Conservation (phyloP, 129 eudicot genomes). For the Helichrysum umbraculigerum region DNA sequence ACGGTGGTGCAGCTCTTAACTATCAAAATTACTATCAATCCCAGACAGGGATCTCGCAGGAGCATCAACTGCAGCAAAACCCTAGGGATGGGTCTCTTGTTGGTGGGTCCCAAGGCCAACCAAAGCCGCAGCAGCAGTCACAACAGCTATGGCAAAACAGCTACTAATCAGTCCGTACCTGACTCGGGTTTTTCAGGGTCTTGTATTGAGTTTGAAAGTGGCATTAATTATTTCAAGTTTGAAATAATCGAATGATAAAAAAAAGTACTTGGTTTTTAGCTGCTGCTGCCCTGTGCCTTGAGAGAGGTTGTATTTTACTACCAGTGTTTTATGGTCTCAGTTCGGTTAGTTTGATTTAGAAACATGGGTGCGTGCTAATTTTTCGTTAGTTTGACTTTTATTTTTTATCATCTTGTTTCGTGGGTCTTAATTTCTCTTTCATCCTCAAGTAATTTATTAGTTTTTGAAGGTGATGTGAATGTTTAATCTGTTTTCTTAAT, state of each 20-base stretch:
- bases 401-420: not conserved
- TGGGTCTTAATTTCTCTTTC: not conserved
- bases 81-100: constrained; percentile 65
- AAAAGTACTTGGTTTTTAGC: constrained; percentile 25
- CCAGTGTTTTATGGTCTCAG: constrained; percentile 33
- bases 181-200: constrained; percentile 68
- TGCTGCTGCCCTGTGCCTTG: constrained; percentile 65
- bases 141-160: constrained; percentile 82
- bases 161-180: constrained; percentile 51
- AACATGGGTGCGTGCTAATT: constrained; percentile 53
- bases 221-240: constrained; percentile 40
- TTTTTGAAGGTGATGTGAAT: constrained; percentile 17
- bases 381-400: constrained; percentile 40
- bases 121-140: constrained; percentile 84
- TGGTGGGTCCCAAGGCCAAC: constrained; percentile 74
- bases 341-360: constrained; percentile 68
- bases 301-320: constrained; percentile 62
- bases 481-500: constrained; percentile 14
- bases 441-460: constrained; percentile 28
- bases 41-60: constrained; percentile 62
- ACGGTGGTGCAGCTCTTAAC: constrained; percentile 54
- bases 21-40: constrained; percentile 83
- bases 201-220: constrained; percentile 63
- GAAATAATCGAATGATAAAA: constrained; percentile 27
- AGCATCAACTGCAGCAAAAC: constrained; percentile 77